These are phyloP conservation scores for Dothistroma septosporum DNA, from an alignment of 2,329 filamentous ascomycete species.

Conservation along the genomic window DNA sequence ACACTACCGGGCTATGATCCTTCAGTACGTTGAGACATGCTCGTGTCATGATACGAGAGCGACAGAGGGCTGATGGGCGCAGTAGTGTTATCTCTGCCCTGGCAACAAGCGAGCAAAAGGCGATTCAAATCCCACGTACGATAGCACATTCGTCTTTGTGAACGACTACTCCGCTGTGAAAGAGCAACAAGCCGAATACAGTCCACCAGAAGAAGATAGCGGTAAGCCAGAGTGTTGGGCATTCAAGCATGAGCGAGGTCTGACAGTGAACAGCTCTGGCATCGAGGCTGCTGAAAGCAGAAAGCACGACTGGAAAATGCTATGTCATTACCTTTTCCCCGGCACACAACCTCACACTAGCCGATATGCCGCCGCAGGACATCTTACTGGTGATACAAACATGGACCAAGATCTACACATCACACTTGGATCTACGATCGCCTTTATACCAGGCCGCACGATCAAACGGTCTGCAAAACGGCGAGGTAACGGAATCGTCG, in stretches of 20 bases:
- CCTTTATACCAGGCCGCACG: slow-evolving; percentile 52
- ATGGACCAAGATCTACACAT: slow-evolving; percentile 86
- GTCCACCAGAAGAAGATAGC: slow-evolving; percentile 47
- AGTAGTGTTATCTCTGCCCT: slow-evolving; percentile 87
- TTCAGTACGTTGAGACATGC: slow-evolving; percentile 34
- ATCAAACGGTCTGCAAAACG: slow-evolving; percentile 36
- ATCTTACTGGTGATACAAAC: slow-evolving; percentile 81
- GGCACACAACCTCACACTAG: slow-evolving; percentile 84
- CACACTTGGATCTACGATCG: slow-evolving; percentile 70
- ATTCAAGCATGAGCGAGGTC: background rate
- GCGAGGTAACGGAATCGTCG: slow-evolving; percentile 50
- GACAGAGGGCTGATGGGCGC: slow-evolving; percentile 13
- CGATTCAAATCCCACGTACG: slow-evolving; percentile 79
- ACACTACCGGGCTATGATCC: slow-evolving; percentile 73
- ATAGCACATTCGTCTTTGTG: slow-evolving; percentile 86
- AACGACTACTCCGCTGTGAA: slow-evolving; percentile 98
- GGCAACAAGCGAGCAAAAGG: slow-evolving; percentile 85
- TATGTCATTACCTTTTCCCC: slow-evolving; percentile 95
- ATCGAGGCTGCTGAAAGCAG: slow-evolving; percentile 71
- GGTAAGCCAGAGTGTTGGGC: slow-evolving; percentile 36
- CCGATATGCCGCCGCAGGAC: slow-evolving; percentile 73
- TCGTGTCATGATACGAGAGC: background rate
- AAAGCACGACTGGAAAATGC: slow-evolving; percentile 89
- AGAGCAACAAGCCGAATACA: slow-evolving; percentile 81
- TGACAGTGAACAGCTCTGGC: slow-evolving; percentile 57